Percentiles rank a stretch among this genome's conserved stretches.
These are phyloP conservation scores for Nigrospora osmanthi DNA, from an alignment of 2,329 filamentous ascomycete species.

Conservation along the genomic window DNA sequence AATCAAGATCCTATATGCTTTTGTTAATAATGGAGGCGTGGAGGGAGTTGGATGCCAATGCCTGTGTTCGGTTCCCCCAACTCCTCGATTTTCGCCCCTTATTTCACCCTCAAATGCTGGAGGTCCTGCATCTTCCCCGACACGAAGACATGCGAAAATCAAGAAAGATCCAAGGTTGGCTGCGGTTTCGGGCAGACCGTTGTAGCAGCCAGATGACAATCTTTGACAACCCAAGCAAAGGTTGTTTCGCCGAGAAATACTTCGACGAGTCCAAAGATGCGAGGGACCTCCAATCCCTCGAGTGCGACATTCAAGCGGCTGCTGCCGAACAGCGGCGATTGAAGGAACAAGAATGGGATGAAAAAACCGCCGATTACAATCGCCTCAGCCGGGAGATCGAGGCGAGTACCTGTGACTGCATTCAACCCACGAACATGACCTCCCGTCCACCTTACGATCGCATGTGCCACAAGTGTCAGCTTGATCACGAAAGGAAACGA, in stretches of 20 bases:
- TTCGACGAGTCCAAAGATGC: conserved; percentile 30
- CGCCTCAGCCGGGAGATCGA: conserved; percentile 20
- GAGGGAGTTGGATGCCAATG: conserved; percentile 42
- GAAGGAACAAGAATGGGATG: conserved; percentile 25
- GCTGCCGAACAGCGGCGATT: conserved; percentile 7
- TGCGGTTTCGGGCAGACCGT: conserved; percentile 26
- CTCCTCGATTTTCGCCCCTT: conserved; percentile 42
- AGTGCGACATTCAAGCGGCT: conserved; percentile 13
- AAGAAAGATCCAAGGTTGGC: conserved; percentile 36
- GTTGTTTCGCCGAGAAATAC: conserved; percentile 39
- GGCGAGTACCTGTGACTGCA: conserved; percentile 21
- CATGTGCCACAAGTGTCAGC: conserved; percentile 26
- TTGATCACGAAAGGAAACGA: conserved; percentile 15
- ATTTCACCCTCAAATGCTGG: conserved; percentile 38
- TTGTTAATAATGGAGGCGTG: conserved; percentile 49
- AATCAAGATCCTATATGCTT: conserved; percentile 41
- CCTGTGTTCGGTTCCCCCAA: conserved; percentile 32
- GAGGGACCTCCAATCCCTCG: conserved; percentile 6
- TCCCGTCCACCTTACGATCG: conserved; percentile 11
- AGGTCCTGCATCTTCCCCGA: conserved; percentile 42
- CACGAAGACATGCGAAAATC: conserved; percentile 42
- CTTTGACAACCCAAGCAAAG: conserved; percentile 32
- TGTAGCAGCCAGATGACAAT: conserved; percentile 28
- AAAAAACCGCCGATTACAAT: conserved; percentile 20
- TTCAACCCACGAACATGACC: conserved; percentile 8